Evolutionary conservation across 1,139 yeast species (phyloP), one percentile per base, ranked within the genome.

Genomic region (Sugiyamaella novakii): DNA sequence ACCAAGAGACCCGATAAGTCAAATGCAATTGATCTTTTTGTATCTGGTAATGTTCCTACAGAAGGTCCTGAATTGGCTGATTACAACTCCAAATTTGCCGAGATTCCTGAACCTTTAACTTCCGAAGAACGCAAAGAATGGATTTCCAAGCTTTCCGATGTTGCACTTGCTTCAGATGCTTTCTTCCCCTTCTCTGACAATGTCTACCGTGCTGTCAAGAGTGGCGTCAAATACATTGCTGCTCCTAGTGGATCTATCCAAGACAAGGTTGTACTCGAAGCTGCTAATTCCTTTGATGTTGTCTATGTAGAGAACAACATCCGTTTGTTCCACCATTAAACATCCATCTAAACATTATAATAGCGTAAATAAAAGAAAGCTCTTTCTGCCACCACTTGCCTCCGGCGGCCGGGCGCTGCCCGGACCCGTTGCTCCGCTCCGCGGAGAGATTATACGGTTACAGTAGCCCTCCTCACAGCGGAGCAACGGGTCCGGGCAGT

Each of bases 131-230:
- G 94, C 74, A 74, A 75, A 58, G 96, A 87, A 63, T 92, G 98
- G 98, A 73, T 84, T 59, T 65, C 74, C 55, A 81, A 89, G 74
- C 78, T 88, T 68, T 79, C 74, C 53, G 83, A 87, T 61, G 98
- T 94, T 53, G 91, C 98, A 7, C 78, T 89, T 62, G 85, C 97
- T 14, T 88, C 97, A 2, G 98, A 92, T 70, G 98, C 98, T 34
- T 92, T 92, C 81, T 92, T 92, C 95, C 98, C 98, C 73, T 92
- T 92, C 92, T 95, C 98, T 58, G 98, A 92, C 73, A 92, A 94
- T 66, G 96, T 94, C 61, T 89, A 91, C 81, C 82, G 98, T 71
- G 98, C 98, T 55, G 96, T 84, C 49, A 83, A 87, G 76, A 85
- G 95, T 21, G 98, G 98, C 69, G 98, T 89, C 62, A 88, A 87